Evolutionary conservation across 495 filamentous ascomycete species (phyloP).

Genomic region (Daldinia caldariorum): DNA sequence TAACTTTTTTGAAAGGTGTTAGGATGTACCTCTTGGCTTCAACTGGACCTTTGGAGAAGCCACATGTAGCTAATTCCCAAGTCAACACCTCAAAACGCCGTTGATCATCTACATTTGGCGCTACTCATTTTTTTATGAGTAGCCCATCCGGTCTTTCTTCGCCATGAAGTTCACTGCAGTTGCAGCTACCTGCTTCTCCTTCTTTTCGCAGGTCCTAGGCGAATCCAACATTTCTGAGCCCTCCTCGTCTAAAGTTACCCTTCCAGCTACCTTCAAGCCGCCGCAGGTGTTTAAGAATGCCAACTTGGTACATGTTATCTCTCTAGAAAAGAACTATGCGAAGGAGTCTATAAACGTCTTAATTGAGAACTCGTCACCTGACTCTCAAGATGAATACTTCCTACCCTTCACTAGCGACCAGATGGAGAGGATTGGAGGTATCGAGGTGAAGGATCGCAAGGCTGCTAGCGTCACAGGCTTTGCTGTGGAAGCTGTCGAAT

Average conservation of each 20-base stretch:
- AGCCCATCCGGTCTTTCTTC: slow-evolving; percentile 46
- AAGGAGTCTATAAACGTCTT: slow-evolving; percentile 92
- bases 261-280: slow-evolving; percentile 81
- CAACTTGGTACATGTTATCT: slow-evolving; percentile 89
- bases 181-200: slow-evolving; percentile 60
- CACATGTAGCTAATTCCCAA: slow-evolving; percentile 37
- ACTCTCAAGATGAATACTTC: slow-evolving; percentile 88
- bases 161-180: slow-evolving; percentile 65
- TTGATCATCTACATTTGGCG: slow-evolving; percentile 39
- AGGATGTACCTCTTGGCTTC: slow-evolving; percentile 28
- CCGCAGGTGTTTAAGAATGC: slow-evolving; percentile 89
- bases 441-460: slow-evolving; percentile 94
- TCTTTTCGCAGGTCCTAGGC: slow-evolving; percentile 53
- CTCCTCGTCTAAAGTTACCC: slow-evolving; percentile 55
- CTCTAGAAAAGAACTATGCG: slow-evolving; percentile 89
- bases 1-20: slow-evolving; percentile 48
- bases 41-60: slow-evolving; percentile 16
- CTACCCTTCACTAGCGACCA: slow-evolving; percentile 80
- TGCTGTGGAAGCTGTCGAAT: slow-evolving; percentile 70
- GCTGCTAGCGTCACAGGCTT: slow-evolving; percentile 72
- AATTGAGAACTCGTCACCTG: slow-evolving; percentile 81
- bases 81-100: slow-evolving; percentile 26
- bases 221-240: slow-evolving; percentile 50
- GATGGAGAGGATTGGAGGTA: slow-evolving; percentile 77
- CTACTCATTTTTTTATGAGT: slow-evolving; percentile 53